Evolutionary conservation across 139 green algal species (phyloP).

Genomic region (Coccomyxa sp.): DNA sequence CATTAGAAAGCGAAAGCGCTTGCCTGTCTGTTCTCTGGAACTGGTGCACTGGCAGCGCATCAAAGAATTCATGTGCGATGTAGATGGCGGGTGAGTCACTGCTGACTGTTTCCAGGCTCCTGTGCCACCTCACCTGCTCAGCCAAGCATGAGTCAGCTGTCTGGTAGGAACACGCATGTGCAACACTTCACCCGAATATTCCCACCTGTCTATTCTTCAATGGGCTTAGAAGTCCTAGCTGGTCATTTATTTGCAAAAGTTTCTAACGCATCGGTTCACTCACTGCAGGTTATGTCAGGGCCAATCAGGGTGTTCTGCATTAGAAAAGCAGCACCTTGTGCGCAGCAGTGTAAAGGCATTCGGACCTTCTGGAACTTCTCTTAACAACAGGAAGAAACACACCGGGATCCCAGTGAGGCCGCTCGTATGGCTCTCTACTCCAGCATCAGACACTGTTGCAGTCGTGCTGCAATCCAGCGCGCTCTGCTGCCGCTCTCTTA

Average conservation of each 20-base stretch:
- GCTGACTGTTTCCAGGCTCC: slow-evolving; percentile 58
- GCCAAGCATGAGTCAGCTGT: background rate
- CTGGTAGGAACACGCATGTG: background rate
- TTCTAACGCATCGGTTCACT: too few species aligned
- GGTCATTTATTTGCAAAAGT: background rate
- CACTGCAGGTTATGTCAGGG: too few species aligned
- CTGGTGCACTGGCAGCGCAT: slow-evolving; percentile 95
- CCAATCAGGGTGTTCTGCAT: too few species aligned
- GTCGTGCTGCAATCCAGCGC: slow-evolving; percentile 1
- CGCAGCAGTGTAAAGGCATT: too few species aligned
- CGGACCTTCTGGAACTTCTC: too few species aligned
- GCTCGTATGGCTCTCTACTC: background rate
- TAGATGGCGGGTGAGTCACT: slow-evolving; percentile 57
- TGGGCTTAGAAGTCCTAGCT: background rate
- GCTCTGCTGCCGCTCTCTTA: slow-evolving; percentile 6
- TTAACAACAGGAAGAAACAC: background rate
- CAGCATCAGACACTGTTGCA: background rate
- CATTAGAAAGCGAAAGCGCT: too few species aligned
- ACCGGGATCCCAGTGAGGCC: slow-evolving; percentile 7
- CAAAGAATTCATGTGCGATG: slow-evolving; percentile 96
- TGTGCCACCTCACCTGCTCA: slow-evolving; percentile 65
- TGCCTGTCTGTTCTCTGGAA: slow-evolving; percentile 60
- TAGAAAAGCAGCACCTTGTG: too few species aligned
- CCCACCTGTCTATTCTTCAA: background rate
- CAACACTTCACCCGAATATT: background rate